A percentile compares a stretch with the other conserved stretches of the same genome.
phyloP scores from a whole-genome alignment of 2,329 filamentous ascomycete species.

The Stemphylium vesicarium region DNA sequence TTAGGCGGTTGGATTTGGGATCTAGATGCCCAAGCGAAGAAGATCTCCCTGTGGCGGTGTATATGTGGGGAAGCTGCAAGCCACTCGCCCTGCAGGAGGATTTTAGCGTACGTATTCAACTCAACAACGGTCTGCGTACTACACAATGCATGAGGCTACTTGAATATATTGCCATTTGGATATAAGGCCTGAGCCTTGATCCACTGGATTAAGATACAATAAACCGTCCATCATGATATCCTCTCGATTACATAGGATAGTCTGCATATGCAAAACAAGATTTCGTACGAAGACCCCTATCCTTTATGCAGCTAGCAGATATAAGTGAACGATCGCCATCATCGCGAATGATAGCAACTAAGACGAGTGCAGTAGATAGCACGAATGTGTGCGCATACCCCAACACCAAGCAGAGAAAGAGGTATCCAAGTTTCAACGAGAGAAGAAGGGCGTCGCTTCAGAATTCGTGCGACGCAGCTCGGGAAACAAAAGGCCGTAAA shows the following conservation, averaged over 20 bases:
- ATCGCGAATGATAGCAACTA: slow-evolving; percentile 27
- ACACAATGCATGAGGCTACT: background rate
- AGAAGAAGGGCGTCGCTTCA: background rate
- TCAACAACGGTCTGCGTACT: background rate
- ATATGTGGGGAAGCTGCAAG: background rate
- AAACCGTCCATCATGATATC: background rate
- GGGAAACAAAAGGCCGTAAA: background rate
- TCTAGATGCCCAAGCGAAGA: background rate
- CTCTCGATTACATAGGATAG: background rate
- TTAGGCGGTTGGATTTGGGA: background rate
- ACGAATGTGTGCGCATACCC: slow-evolving; percentile 10
- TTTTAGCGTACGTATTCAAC: background rate
- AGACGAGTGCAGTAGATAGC: slow-evolving; percentile 5
- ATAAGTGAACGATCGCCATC: background rate
- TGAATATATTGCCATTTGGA: background rate
- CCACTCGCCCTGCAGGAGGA: background rate
- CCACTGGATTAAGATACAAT: background rate
- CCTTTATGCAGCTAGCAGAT: background rate
- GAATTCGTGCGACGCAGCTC: background rate
- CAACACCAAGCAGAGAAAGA: background rate
- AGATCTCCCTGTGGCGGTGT: background rate
- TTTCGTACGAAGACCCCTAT: background rate
- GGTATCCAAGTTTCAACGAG: slow-evolving; percentile 14
- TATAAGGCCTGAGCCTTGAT: background rate
- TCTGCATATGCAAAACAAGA: background rate